phyloP scores from a whole-genome alignment of 257 asterid species.

The Ocimum tenuiflorum region DNA sequence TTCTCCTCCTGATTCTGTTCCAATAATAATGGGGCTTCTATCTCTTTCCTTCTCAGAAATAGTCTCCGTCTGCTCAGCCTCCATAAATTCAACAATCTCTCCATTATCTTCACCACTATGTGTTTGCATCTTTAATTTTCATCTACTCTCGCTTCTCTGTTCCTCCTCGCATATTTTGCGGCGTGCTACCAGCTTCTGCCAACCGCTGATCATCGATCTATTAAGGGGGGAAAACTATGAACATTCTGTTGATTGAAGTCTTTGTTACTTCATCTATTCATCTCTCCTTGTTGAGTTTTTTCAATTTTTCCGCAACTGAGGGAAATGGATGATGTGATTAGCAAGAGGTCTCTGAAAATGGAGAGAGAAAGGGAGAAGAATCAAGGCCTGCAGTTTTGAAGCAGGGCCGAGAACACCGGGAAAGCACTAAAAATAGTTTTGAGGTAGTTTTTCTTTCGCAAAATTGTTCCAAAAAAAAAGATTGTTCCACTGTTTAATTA shows the following conservation, averaged over 20 bases:
- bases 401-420: no score
- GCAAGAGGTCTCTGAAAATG: background rate
- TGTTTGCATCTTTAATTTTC: background rate
- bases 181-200: no score
- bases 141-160: background rate
- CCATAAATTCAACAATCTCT: background rate
- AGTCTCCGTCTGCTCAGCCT: background rate
- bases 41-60: background rate
- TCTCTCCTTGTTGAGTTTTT: background rate
- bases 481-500: no score
- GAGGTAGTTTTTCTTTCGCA: no score
- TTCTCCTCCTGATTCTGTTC: background rate
- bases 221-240: background rate
- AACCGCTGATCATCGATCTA: background rate
- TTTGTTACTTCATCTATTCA: no score
- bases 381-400: no score
- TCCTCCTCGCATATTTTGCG: background rate
- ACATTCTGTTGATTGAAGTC: no score
- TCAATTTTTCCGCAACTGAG: background rate
- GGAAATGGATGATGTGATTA: background rate
- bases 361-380: no score
- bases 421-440: no score
- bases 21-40: background rate
- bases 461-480: no score
- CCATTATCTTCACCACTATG: background rate